Evolutionary conservation across 495 filamentous ascomycete species (phyloP), one percentile per base, ranked within the genome.

Genomic region (Podospora conica): DNA sequence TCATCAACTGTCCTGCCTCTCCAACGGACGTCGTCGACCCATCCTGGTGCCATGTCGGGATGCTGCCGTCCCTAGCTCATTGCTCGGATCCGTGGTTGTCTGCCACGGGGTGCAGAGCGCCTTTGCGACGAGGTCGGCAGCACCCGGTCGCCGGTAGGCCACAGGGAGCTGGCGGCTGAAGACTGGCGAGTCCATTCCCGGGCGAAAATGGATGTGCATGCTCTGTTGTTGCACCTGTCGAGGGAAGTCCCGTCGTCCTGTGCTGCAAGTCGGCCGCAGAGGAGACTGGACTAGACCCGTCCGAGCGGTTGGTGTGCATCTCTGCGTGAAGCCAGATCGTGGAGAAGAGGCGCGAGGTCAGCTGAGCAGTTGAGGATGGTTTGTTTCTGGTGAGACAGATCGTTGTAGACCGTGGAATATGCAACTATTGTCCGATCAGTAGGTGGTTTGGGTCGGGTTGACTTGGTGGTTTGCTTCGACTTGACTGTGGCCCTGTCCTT

Each of bases 231-330:
- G 18, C 48, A 54, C 61, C 40, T 54, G 33, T n/a, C 29, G 61
- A 63, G 61, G 61, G 53, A 63, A 53, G 61, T 55, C 61, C 61
- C 61, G 61, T 28, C 61, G 20, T 40, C 12, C n/a, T 40, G 61
- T 40, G 20, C n/a, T 40, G 61, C 24, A 29, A 53, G 28, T 53
- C 20, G 31, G 4, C 25, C 59, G 59, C 15, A 9, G 20, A 24
- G 31, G 59, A 21, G 29, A 24, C 12, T 40, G 15, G 28, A 20
- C 28, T 53, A 24, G 33, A n/a, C 61, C 61, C 15, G 20, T 53
- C 54, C 25, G 27, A 55, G 59, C 61, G 40, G 48, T 63, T 63
- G 53, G 61, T 55, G 24, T 63, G 61, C 60, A 62, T 62, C 40
- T 62, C 21, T 62, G 29, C 40, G 33, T n/a, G 12, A 20, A 25